Base-by-base conservation (phyloP, 2,329 filamentous ascomycete genomes). In the Exserohilum rostratum region DNA sequence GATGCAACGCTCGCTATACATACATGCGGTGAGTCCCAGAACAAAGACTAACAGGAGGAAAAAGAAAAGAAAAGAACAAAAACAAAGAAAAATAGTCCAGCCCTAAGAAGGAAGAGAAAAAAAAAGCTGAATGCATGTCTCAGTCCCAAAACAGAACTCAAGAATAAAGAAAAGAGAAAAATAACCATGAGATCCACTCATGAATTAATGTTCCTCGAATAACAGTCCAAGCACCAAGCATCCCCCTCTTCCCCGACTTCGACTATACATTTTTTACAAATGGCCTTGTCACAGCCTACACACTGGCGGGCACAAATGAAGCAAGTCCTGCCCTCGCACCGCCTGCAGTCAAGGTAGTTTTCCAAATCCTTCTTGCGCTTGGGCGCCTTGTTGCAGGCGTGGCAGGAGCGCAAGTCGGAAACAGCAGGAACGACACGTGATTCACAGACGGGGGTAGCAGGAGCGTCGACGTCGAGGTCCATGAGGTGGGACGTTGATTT, bases 261-360 rank as follows among this genome's bases (percentile, higher is more conserved):
- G 3, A 89, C 81, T 68, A 87, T 90, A 73, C 88, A 90, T 15
- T 82, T 80, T 66, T 87, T 89, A 69, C 88, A 90, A 2, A 90
- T 78, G 62, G 84, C 81, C 30, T 79, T 75, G 7, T 78, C 76
- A 34, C 76, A 76, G 13, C 55, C 64, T 11, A 82, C 76, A 62
- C 88, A 90, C 61, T 85, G 78, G 22, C 88, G 77, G 39, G 89
- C 83, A 69, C 88, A 90, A n/a, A 90, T 80, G 66, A 83, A 90
- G 69, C 88, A 90, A 0, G 87, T 84, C 37, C 86, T 79, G 58
- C 83, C 77, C 9, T 80, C 78, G 67, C 88, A 90, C 12, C 83
- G 81, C 61, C 83, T 77, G 69, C 88, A 90, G 64, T 85, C 80
- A 42, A 85, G 82, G 67, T 86, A 90, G 9, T 83, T 84, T 70